Evolutionary conservation across 2,329 filamentous ascomycete species (phyloP).

Genomic region (Hansfordia pulvinata): DNA sequence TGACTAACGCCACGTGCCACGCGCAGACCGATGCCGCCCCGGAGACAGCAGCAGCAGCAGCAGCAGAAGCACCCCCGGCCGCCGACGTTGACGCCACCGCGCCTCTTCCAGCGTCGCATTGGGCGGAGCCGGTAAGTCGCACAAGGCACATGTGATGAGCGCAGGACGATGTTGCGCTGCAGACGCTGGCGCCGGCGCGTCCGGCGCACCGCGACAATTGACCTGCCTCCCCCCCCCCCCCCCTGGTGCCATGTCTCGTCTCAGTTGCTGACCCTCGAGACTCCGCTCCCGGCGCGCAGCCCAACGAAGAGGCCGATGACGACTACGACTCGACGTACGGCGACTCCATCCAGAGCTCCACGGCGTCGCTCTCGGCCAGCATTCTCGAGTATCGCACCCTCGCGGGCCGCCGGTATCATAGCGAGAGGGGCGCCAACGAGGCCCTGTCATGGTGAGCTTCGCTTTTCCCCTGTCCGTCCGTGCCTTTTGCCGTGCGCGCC

Average conservation of each 20-base stretch:
- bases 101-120: neutral
- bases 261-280: neutral
- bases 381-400: constrained; percentile 11
- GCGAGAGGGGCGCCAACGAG: constrained; percentile 5
- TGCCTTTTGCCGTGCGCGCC: too few species aligned
- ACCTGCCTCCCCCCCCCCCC: neutral
- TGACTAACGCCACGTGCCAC: too few species aligned
- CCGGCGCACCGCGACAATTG: too few species aligned
- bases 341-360: constrained; percentile 7
- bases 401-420: constrained; percentile 10
- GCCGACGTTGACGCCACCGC: neutral
- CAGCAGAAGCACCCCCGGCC: neutral
- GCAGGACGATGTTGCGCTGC: too few species aligned
- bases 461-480: constrained; percentile 4
- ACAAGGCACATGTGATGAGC: too few species aligned
- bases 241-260: neutral
- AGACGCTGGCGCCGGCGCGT: too few species aligned
- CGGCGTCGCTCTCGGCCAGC: constrained; percentile 8
- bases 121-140: constrained; percentile 1
- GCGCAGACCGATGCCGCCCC: too few species aligned
- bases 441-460: constrained; percentile 7
- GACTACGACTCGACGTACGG: neutral
- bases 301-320: neutral
- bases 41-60: neutral
- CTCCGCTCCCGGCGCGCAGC: neutral